Evolutionary conservation across 1,284 basidiomycete genomes (phyloP), one percentile per base, ranked within the genome.

Genomic region (Spongispora temasekensis): DNA sequence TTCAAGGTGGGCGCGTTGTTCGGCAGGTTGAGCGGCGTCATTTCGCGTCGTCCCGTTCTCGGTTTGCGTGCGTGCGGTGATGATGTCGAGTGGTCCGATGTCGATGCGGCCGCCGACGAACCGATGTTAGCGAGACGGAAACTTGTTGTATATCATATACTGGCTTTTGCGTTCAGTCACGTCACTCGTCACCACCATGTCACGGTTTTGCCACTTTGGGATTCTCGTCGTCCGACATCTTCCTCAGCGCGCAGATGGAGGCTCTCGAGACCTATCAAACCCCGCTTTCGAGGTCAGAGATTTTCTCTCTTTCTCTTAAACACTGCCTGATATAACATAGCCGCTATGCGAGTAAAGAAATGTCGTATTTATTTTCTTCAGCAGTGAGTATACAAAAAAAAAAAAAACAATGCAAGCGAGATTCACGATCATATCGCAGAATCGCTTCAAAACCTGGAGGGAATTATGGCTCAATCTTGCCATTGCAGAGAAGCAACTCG

Each of bases 261-360:
- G 76, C 75, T 37, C 84, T 85, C 64, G 80, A 90, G 68, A 86
- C 83, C 0, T 91, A 91, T 66, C 89, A 91, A 69, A 90, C 89
- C 0, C 90, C 89, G 12, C 80, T 91, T 31, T 85, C 89, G 28
- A 91, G 89, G 90, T 91, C 30, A 60, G 68, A 5, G 37, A 53
- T 50, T 23, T 56, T 4, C 28, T n/a, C 2, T 32, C 7, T 7
- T 17, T 13, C 19, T 58, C 34, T 46, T 28, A 42, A 21, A 61
- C 48, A 30, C 53, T 51, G 58, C 57, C 65, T 61, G 60, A 61
- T 55, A 61, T 67, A 57, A 58, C 57, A 31, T 68, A 97, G 95
- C 73, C 95, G 97, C 59, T 99, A 99, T 93, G 97, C 97, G 25
- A 96, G 93, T 82, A 97, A 97, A 76, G 97, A 98, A 79, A 98